phyloP scores from a whole-genome alignment of 129 eudicot genomes.

The Kitagawia praeruptora region DNA sequence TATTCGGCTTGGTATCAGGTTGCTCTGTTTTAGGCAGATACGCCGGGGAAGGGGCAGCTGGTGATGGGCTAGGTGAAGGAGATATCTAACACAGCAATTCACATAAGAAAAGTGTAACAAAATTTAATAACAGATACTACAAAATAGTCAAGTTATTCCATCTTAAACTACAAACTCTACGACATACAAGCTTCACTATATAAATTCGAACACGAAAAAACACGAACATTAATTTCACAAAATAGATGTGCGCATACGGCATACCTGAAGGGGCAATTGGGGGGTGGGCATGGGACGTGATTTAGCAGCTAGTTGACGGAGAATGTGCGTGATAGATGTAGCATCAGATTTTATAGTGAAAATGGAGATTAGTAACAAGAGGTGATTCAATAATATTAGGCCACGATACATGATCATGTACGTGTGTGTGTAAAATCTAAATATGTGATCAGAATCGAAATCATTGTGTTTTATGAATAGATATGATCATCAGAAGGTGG shows the following conservation, averaged over 20 bases:
- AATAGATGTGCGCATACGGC: not conserved
- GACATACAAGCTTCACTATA: not conserved
- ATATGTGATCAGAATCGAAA: not conserved
- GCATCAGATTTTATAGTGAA: slow-evolving; percentile 6
- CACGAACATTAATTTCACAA: not conserved
- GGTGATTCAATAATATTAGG: not conserved
- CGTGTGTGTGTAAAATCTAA: too few species aligned
- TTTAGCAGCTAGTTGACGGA: not conserved
- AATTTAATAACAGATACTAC: not conserved
- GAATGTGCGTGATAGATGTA: not conserved
- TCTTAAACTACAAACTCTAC: not conserved
- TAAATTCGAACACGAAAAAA: not conserved
- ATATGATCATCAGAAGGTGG: not conserved
- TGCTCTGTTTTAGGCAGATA: slow-evolving; percentile 2
- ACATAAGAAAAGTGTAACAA: not conserved
- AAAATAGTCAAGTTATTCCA: too few species aligned
- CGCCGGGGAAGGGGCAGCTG: slow-evolving; percentile 13
- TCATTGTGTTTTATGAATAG: not conserved
- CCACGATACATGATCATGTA: slow-evolving; percentile 5
- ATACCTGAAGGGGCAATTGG: not conserved
- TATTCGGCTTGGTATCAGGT: not conserved
- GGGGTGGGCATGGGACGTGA: not conserved
- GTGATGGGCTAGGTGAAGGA: slow-evolving; percentile 41
- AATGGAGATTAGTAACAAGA: slow-evolving; percentile 1
- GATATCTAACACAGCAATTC: slow-evolving; percentile 21